phyloP scores from a whole-genome alignment of 306 rosid genomes.

The Sphenostylis stenocarpa region DNA sequence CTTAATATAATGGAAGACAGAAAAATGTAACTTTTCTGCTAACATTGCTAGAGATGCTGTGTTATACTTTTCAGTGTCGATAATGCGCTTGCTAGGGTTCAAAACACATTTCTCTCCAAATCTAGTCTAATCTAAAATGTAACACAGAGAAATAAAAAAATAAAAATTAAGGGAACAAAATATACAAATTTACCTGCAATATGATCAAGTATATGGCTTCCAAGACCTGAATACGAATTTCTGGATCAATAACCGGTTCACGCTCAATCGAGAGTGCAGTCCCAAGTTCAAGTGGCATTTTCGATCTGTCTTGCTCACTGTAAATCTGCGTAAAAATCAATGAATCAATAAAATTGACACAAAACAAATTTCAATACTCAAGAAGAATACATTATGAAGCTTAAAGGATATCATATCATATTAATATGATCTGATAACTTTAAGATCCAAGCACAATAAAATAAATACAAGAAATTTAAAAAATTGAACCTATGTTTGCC shows the following conservation, averaged over 20 bases:
- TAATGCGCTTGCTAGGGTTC: neutral
- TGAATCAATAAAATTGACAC: slow-evolving; percentile 28
- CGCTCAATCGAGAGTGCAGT: slow-evolving; percentile 92
- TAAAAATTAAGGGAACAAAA: neutral
- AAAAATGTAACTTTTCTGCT: neutral
- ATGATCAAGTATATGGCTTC: slow-evolving; percentile 87
- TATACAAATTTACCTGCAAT: slow-evolving; percentile 60
- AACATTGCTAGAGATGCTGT: neutral
- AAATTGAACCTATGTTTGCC: neutral
- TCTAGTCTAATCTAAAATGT: neutral
- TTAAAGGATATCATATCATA: slow-evolving; percentile 12
- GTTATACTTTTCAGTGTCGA: neutral
- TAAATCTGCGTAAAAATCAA: slow-evolving; percentile 55
- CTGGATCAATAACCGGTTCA: slow-evolving; percentile 73
- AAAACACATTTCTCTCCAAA: neutral
- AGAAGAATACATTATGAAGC: neutral
- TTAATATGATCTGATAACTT: neutral
- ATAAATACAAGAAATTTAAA: neutral
- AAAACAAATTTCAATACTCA: neutral
- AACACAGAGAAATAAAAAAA: neutral
- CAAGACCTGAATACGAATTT: slow-evolving; percentile 76
- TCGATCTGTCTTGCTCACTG: slow-evolving; percentile 67
- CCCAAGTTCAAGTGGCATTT: slow-evolving; percentile 94
- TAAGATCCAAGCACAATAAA: slow-evolving; percentile 11
- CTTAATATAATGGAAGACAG: neutral